phyloP scores from a whole-genome alignment of 768 basidiomycete species.

The Boletus sp. region DNA sequence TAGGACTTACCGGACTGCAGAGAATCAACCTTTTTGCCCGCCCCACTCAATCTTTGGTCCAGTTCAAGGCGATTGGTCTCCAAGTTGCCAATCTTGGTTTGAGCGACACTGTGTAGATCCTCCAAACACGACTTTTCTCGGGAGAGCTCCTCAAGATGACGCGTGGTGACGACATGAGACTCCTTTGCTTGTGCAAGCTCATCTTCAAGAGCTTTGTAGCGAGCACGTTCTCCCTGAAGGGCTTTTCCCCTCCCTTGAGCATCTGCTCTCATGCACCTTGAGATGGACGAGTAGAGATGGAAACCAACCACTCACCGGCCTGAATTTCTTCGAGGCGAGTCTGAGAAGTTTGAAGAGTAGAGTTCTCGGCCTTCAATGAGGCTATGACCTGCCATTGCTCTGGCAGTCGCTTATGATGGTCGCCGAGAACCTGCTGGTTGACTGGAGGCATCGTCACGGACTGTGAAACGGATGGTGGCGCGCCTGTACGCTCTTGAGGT shows the following conservation, averaged over 20 bases:
- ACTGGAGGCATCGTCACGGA: neutral
- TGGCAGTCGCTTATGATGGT: slow-evolving; percentile 14
- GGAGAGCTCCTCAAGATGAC: slow-evolving; percentile 18
- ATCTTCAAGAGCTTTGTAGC: slow-evolving; percentile 18
- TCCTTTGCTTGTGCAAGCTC: slow-evolving; percentile 22
- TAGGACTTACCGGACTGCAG: slow-evolving; percentile 23
- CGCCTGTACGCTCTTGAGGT: slow-evolving; percentile 10
- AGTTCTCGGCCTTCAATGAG: slow-evolving; percentile 29
- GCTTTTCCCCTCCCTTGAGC: slow-evolving; percentile 8
- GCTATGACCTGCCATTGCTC: slow-evolving; percentile 17
- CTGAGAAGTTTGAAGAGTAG: slow-evolving; percentile 27
- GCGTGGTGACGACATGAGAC: slow-evolving; percentile 5
- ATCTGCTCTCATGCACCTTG: slow-evolving; percentile 13
- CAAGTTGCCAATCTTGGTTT: slow-evolving; percentile 17
- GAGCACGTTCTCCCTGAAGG: slow-evolving; percentile 20
- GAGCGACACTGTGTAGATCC: slow-evolving; percentile 6
- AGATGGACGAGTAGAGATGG: neutral
- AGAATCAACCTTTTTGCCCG: slow-evolving; percentile 5
- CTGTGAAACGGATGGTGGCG: slow-evolving; percentile 3
- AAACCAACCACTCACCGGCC: slow-evolving; percentile 25
- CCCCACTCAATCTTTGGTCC: slow-evolving; percentile 12
- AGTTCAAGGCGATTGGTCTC: slow-evolving; percentile 9
- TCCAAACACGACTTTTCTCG: slow-evolving; percentile 28
- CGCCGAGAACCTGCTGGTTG: slow-evolving; percentile 8
- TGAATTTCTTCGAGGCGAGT: slow-evolving; percentile 30